Evolutionary conservation across 148 eudicot genomes (phyloP), one percentile per base, ranked within the genome.

Genomic region (Talinum fruticosum): DNA sequence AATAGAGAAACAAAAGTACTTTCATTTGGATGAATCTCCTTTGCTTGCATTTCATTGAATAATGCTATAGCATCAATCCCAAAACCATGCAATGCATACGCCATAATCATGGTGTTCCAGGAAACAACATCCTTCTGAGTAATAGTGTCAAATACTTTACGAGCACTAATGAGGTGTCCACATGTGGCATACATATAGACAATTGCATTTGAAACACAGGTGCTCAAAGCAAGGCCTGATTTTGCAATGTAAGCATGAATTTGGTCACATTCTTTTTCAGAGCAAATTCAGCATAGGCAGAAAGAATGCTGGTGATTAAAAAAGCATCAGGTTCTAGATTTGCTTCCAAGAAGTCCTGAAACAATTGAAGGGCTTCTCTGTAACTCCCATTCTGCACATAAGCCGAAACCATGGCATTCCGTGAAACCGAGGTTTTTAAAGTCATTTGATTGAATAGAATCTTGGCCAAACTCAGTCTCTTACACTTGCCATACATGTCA

Each of bases 41-140:
- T 76, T 76, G 69, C 75, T 66, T 35, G 76, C 98, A 94, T 91
- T 69, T 79, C 59, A n/a, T 79, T 84, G 84, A 90, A 94, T 62
- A 90, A 66, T n/a, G 64, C 76, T 34, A 86, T 36, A 4, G 93
- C 87, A 34, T 49, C 81, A 75, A 76, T 70, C 36, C 88, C 93
- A 72, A 73, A 84, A 10, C 98, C 93, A 71, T 94, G 92, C 68
- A 90, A 83, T 14, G 90, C 93, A 83, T 87, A 88, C 41, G 88
- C 93, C 90, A 88, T 87, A 51, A 92, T 89, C 45, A 92, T 82
- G 18, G 95, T 86, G 86, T 94, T 92, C 98, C 98, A 92, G 21
- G 95, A 86, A 75, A 90, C 76, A 57, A 90, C 71, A 85, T 94
- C 90, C 86, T 88, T 90, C 16, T 37, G 65, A 59, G 33, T 19